Percentiles rank a stretch among this genome's conserved stretches.
Conservation (phyloP, 2,329 filamentous ascomycete species). For the Fusarium sp. region DNA sequence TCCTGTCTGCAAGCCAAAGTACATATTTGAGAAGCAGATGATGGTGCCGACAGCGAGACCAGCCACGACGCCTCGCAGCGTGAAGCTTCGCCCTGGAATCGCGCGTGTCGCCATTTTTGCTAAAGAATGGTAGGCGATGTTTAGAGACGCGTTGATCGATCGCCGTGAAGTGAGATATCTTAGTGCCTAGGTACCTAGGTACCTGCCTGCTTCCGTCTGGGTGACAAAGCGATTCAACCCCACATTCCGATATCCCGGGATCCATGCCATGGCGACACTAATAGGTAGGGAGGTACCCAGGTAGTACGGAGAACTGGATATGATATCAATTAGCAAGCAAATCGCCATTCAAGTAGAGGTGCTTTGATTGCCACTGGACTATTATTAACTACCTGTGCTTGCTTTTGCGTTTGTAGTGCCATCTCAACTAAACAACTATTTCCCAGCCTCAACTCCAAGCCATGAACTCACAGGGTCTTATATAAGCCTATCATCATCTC, state of each 20-base stretch:
- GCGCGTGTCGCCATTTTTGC: constrained; percentile 42
- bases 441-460: constrained; percentile 6
- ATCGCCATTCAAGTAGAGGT: not conserved
- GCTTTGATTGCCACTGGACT: not conserved
- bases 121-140: not conserved
- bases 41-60: constrained; percentile 88
- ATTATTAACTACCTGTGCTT: not conserved
- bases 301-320: too few relatives aligned
- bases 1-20: constrained; percentile 93
- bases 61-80: constrained; percentile 80
- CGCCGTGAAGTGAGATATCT: constrained; percentile 1
- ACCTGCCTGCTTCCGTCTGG: not conserved
- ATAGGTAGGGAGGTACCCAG: too few relatives aligned
- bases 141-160: constrained; percentile 7
- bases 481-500: not conserved
- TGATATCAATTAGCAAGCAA: too few relatives aligned
- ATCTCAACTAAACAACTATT: not conserved
- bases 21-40: constrained; percentile 97
- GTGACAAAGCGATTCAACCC: constrained; percentile 14
- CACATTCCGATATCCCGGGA: constrained; percentile 11
- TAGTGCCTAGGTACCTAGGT: not conserved
- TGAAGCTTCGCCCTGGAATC: constrained; percentile 78
- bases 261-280: too few relatives aligned
- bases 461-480: not conserved
- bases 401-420: not conserved